Conservation (phyloP, 805 yeast species). For the Saccharomycopsis selenospora region DNA sequence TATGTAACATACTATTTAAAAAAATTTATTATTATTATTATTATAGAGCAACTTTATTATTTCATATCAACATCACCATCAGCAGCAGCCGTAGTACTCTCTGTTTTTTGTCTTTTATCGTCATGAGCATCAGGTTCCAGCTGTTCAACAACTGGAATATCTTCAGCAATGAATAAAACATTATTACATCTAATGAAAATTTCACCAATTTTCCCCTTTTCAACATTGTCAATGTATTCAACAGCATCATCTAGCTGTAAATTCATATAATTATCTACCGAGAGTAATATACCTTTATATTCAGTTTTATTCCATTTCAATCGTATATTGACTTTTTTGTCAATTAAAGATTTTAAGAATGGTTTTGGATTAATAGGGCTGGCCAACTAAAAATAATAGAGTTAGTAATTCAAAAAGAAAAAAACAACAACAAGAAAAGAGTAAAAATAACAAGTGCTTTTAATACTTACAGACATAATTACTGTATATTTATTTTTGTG, state of each 20-base stretch:
- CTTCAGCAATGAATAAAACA: constrained; percentile 64
- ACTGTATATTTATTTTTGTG: no score
- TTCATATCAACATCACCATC: background rate
- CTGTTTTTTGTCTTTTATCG: no score
- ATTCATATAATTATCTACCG: constrained; percentile 92
- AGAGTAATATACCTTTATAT: constrained; percentile 67
- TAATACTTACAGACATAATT: no score
- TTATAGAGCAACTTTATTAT: background rate
- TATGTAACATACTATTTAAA: background rate
- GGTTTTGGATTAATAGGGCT: constrained; percentile 84
- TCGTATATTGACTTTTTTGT: constrained; percentile 63
- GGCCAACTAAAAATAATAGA: constrained; percentile 24
- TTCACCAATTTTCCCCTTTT: constrained; percentile 58
- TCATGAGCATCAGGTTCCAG: background rate
- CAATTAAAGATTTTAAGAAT: constrained; percentile 70
- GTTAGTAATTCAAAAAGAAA: no score
- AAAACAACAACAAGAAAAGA: no score
- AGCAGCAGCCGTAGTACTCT: background rate
- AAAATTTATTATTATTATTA: background rate
- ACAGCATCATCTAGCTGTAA: constrained; percentile 60
- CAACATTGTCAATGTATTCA: constrained; percentile 42
- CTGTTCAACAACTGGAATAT: background rate
- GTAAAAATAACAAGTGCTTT: no score
- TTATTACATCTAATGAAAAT: constrained; percentile 86
- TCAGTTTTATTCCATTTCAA: constrained; percentile 89